Base-by-base conservation (phyloP, 768 basidiomycete species). In the Trametes elegans region DNA sequence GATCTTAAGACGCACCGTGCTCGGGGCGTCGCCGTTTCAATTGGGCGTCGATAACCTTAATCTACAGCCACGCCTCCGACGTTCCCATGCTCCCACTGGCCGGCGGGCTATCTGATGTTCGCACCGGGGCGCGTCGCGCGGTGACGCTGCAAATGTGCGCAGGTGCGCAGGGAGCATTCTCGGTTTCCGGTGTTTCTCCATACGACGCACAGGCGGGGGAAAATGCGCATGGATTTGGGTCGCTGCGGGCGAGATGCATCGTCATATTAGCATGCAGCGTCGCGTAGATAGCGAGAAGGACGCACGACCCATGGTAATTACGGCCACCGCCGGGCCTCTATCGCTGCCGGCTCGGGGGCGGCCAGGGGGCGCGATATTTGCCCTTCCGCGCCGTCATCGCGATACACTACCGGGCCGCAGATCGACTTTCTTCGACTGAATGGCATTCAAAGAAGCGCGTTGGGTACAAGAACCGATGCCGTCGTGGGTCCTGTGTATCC, bases 151-250 rank as follows among this genome's bases (percentile, higher is more conserved):
- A 39, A 60, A 48, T 53, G 50, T 39, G 41, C 41, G 41, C 42
- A 32, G 21, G 34, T 41, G n/a, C n/a, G n/a, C n/a, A n/a, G 28
- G 48, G 55, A 31, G 41, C 53, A 54, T 43, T 54, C 53, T 60
- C 59, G 59, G 54, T 19, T 21, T 55, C 59, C 59, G 59, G 53
- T 38, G 40, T 60, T 60, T 60, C 59, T 56, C 59, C 59, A 56
- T 56, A 49, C 27, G 57, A 38, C 42, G 41, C 57, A 3, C 53
- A 35, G 44, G 54, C 53, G 63, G 60, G 57, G 59, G 62, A 51
- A 60, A 57, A 54, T 40, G 44, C 34, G 18, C 35, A 36, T 54
- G 34, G 42, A 48, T 59, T 45, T 54, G 52, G 57, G 34, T 19
- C 31, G 26, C 36, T 49, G 48, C 24, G 32, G 24, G 41, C 39